Percentiles rank a stretch among this genome's conserved stretches.
phyloP scores from a whole-genome alignment of 176 grass and related monocot genomes.

The Puccinellia tenuiflora region DNA sequence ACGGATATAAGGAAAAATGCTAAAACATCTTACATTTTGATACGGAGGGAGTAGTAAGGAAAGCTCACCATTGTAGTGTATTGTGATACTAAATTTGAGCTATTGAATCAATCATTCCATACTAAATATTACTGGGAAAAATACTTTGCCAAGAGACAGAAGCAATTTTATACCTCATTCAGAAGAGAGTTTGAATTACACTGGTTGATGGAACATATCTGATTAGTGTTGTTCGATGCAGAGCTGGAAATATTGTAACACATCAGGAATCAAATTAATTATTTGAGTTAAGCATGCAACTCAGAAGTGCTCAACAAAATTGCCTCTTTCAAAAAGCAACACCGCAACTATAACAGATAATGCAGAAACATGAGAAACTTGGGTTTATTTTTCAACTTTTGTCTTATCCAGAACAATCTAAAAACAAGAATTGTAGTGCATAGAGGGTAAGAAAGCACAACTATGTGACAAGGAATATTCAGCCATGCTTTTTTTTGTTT shows the following conservation, averaged over 20 bases:
- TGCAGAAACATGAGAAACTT: conserved; percentile 14
- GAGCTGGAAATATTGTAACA: conserved; percentile 60
- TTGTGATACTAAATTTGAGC: conserved; percentile 4
- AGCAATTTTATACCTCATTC: conserved; percentile 65
- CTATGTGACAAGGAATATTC: neutral
- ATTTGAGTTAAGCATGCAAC: conserved; percentile 22
- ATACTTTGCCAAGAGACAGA: neutral
- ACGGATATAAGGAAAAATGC: no score
- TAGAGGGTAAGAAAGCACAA: neutral
- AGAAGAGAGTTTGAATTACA: conserved; percentile 91
- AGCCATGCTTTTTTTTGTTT: neutral
- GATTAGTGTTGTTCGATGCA: conserved; percentile 68
- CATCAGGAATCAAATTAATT: conserved; percentile 21
- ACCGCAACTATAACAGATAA: neutral
- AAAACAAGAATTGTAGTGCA: neutral
- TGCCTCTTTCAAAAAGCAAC: neutral
- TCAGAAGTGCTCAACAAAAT: conserved; percentile 21
- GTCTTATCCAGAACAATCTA: neutral
- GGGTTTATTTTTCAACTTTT: neutral
- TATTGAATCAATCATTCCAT: neutral
- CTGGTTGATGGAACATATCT: conserved; percentile 91
- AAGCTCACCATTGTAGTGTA: neutral
- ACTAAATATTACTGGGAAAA: conserved; percentile 20
- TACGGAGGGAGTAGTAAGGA: no score
- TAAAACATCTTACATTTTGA: no score